phyloP scores from a whole-genome alignment of 2,329 filamentous ascomycete species.

The Sporothrix sp. region DNA sequence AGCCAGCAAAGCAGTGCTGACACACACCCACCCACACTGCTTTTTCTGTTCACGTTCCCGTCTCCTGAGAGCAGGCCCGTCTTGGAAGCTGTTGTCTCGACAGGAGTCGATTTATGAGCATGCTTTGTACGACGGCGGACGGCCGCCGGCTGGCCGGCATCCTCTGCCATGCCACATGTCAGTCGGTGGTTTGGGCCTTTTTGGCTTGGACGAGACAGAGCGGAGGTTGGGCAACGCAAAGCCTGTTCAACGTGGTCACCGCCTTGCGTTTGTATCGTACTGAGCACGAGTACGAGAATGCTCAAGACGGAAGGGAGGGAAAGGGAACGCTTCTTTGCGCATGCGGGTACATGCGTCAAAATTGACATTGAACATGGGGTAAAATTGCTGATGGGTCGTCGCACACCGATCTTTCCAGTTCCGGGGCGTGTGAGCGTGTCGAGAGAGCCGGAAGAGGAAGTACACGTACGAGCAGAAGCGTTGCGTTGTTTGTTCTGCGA shows the following conservation, averaged over 20 bases:
- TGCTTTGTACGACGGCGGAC: background rate
- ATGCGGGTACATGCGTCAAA: too few relatives aligned
- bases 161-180: slow-evolving; percentile 24
- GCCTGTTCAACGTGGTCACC: background rate
- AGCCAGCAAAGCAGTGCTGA: background rate
- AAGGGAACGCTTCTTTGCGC: background rate
- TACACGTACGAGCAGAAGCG: too few relatives aligned
- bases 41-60: background rate
- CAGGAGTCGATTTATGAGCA: background rate
- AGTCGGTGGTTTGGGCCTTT: slow-evolving; percentile 23
- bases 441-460: too few relatives aligned
- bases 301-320: background rate
- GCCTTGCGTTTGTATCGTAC: too few relatives aligned
- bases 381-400: background rate
- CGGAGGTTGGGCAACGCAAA: slow-evolving; percentile 5
- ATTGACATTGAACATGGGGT: background rate
- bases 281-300: too few relatives aligned
- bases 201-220: background rate
- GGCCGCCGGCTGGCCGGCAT: too few relatives aligned
- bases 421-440: too few relatives aligned
- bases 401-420: background rate
- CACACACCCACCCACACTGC: background rate
- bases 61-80: background rate
- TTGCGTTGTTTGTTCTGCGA: background rate
- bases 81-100: background rate